Percentiles rank a stretch among this genome's conserved stretches.
These are phyloP conservation scores for Chondrus crispus DNA, from an alignment of 23 red algal species.

Conservation along the genomic window DNA sequence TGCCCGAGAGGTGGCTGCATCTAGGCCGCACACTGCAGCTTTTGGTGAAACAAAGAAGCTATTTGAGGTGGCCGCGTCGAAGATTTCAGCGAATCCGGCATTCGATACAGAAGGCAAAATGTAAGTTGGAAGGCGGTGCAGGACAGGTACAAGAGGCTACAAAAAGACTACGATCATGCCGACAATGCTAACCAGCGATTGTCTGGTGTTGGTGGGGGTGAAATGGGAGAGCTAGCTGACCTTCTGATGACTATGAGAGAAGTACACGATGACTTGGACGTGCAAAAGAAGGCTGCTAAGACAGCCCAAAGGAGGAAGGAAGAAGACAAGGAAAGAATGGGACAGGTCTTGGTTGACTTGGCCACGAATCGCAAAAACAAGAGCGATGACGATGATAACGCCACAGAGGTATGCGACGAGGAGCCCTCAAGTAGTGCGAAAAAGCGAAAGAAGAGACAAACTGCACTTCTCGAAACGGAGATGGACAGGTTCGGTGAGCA, in stretches of 20 bases:
- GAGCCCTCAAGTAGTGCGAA: no score
- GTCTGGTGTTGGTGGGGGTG: background rate
- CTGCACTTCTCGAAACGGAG: background rate
- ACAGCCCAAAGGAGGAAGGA: background rate
- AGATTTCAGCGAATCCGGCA: background rate
- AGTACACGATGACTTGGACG: background rate
- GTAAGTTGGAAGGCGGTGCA: background rate
- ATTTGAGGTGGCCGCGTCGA: background rate
- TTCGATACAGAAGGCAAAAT: background rate
- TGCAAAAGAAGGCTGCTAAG: background rate
- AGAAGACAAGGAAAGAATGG: background rate
- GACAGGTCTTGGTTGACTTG: background rate
- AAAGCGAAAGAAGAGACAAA: background rate
- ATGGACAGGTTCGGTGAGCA: background rate
- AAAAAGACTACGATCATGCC: background rate
- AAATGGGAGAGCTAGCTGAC: background rate
- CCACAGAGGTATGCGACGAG: no score
- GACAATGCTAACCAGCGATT: background rate
- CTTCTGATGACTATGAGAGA: constrained; percentile 3
- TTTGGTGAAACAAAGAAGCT: background rate
- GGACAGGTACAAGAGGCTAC: constrained; percentile 11
- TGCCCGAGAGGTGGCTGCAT: background rate
- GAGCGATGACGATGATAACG: background rate
- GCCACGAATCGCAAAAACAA: background rate
- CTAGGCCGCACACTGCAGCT: background rate